phyloP scores from a whole-genome alignment of 208 protist species.

The Angomonas deanei region DNA sequence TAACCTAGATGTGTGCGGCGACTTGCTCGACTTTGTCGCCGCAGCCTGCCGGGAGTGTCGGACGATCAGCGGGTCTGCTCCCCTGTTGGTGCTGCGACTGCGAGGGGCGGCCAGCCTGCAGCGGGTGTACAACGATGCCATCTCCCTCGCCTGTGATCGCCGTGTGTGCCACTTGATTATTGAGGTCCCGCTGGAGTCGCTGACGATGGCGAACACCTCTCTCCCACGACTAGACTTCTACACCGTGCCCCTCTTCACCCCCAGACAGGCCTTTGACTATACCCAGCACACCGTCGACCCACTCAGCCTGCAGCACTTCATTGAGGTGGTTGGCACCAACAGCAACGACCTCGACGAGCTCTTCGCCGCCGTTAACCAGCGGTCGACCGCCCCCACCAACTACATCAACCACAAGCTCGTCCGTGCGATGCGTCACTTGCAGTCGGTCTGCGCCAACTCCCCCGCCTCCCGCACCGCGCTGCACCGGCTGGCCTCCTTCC shows the following conservation, averaged over 20 bases:
- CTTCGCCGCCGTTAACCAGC: conserved; percentile 8
- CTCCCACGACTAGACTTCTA: conserved; percentile 8
- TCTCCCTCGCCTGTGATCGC: conserved; percentile 55
- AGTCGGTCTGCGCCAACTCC: conserved; percentile 23
- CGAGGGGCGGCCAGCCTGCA: conserved; percentile 38
- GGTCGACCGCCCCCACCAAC: not conserved
- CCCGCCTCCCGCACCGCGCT: conserved; percentile 25
- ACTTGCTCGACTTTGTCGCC: conserved; percentile 62
- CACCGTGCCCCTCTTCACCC: conserved; percentile 4
- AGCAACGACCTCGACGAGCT: conserved; percentile 11
- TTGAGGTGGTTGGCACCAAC: conserved; percentile 8
- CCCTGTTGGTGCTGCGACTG: conserved; percentile 66
- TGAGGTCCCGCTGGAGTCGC: conserved; percentile 6
- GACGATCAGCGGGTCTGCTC: conserved; percentile 32
- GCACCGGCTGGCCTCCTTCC: conserved; percentile 33
- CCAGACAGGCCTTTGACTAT: conserved; percentile 5
- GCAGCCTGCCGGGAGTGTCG: conserved; percentile 30
- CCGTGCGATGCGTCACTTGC: conserved; percentile 12
- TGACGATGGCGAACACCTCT: conserved; percentile 9
- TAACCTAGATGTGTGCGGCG: conserved; percentile 76
- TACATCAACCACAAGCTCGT: conserved; percentile 4
- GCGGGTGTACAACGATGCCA: conserved; percentile 64
- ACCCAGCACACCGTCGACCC: conserved; percentile 10
- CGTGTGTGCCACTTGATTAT: conserved; percentile 6
- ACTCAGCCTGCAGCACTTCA: conserved; percentile 2